Percentiles rank a stretch among this genome's conserved stretches.
Evolutionary conservation across 495 filamentous ascomycete genomes (phyloP).

Genomic region (Penicillium maclennaniae): DNA sequence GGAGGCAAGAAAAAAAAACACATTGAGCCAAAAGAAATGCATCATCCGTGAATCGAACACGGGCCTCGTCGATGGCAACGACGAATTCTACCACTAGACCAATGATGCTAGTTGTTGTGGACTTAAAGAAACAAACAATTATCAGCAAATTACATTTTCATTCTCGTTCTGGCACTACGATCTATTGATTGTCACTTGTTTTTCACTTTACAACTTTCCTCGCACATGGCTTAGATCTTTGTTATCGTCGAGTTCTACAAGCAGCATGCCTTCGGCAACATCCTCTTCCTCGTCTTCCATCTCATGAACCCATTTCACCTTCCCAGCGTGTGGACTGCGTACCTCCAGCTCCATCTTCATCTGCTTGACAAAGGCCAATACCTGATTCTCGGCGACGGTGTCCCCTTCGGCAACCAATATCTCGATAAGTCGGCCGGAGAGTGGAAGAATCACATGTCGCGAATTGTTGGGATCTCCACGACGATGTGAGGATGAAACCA

Average conservation of each 20-base stretch:
- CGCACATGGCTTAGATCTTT: slow-evolving; percentile 28
- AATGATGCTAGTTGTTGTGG: slow-evolving; percentile 41
- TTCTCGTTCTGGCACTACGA: no score
- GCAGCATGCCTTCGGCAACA: slow-evolving; percentile 54
- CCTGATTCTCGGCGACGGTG: slow-evolving; percentile 46
- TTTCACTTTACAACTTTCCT: slow-evolving; percentile 2
- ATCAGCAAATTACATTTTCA: not conserved
- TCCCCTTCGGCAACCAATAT: slow-evolving; percentile 53
- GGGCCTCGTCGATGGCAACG: slow-evolving; percentile 58
- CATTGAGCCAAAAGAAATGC: slow-evolving; percentile 22
- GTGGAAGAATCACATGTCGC: slow-evolving; percentile 53
- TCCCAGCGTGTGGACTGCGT: slow-evolving; percentile 44
- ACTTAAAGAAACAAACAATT: not conserved
- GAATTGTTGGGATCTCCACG: slow-evolving; percentile 49
- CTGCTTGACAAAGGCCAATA: slow-evolving; percentile 59
- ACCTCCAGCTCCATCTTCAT: slow-evolving; percentile 70
- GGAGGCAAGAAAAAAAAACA: not conserved
- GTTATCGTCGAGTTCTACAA: slow-evolving; percentile 45
- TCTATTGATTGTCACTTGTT: not conserved
- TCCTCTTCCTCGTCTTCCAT: slow-evolving; percentile 56
- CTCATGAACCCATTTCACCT: slow-evolving; percentile 52
- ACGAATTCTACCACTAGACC: slow-evolving; percentile 60
- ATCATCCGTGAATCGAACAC: slow-evolving; percentile 58
- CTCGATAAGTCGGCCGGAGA: slow-evolving; percentile 58
- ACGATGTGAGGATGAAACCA: slow-evolving; percentile 45